phyloP scores from a whole-genome alignment of 1,284 basidiomycete genomes.

The Macrocybe sp. region DNA sequence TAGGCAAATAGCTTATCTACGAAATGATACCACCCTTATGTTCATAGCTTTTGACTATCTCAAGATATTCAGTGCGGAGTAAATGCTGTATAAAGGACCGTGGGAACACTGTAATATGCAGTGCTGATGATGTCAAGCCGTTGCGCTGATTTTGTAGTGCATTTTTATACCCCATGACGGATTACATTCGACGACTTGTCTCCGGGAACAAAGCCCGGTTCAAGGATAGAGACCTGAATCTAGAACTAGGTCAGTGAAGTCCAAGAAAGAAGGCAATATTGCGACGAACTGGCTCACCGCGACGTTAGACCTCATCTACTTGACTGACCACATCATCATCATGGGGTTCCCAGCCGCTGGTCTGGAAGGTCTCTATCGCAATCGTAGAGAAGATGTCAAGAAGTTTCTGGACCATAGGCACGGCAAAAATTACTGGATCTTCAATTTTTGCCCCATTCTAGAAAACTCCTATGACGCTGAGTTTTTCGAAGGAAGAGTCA shows the following conservation, averaged over 20 bases:
- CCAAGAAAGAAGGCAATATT: not conserved
- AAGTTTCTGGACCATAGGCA: constrained; percentile 74
- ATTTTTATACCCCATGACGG: constrained; percentile 36
- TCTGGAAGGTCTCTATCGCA: constrained; percentile 78
- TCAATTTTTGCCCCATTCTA: constrained; percentile 81
- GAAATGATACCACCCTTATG: too few species aligned
- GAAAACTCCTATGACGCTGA: constrained; percentile 65
- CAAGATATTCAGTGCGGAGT: too few species aligned
- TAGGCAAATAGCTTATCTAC: too few species aligned
- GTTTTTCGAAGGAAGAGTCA: constrained; percentile 68
- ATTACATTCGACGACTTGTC: constrained; percentile 60
- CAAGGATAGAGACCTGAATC: constrained; percentile 54
- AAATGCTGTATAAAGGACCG: too few species aligned
- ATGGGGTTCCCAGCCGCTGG: constrained; percentile 89
- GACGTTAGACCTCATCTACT: constrained; percentile 68
- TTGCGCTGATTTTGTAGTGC: not conserved
- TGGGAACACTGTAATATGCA: too few species aligned
- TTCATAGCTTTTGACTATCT: too few species aligned
- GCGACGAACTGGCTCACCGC: not conserved
- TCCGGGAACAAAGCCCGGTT: constrained; percentile 79
- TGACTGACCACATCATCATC: constrained; percentile 80
- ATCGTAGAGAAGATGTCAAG: constrained; percentile 73
- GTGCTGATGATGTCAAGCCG: not conserved
- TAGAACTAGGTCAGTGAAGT: constrained; percentile 15
- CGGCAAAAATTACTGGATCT: constrained; percentile 73